Conservation (phyloP, 805 yeast species). For the Candida succiphila region DNA sequence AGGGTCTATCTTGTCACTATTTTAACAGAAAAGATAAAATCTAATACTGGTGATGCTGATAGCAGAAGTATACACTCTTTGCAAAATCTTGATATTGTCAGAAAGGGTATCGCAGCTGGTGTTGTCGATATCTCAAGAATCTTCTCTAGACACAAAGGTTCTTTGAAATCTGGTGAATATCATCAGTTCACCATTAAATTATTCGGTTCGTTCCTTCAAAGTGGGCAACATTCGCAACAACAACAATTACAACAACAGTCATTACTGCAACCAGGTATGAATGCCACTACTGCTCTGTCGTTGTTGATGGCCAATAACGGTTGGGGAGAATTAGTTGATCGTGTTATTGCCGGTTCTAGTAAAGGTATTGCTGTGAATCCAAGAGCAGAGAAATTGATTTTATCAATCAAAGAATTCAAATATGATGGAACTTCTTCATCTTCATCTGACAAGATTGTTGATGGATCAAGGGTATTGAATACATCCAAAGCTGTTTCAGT, state of each 20-base stretch:
- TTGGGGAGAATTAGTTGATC: slow-evolving; percentile 81
- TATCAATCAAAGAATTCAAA: slow-evolving; percentile 67
- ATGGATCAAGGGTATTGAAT: no score
- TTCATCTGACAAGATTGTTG: slow-evolving; percentile 7
- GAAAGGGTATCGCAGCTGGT: slow-evolving; percentile 84
- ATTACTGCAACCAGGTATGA: slow-evolving; percentile 20
- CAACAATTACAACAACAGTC: slow-evolving; percentile 7
- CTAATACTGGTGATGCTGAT: slow-evolving; percentile 18
- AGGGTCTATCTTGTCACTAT: slow-evolving; percentile 70
- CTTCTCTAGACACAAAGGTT: slow-evolving; percentile 55
- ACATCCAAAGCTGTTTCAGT: slow-evolving; percentile 47
- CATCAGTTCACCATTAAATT: slow-evolving; percentile 65
- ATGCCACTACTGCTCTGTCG: slow-evolving; percentile 24
- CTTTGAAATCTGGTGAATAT: slow-evolving; percentile 49
- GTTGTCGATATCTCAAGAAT: slow-evolving; percentile 77
- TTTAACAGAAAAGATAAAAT: slow-evolving; percentile 57
- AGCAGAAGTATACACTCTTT: background rate
- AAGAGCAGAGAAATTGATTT: slow-evolving; percentile 60
- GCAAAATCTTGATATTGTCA: slow-evolving; percentile 29
- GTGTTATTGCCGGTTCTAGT: slow-evolving; percentile 66
- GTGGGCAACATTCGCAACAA: slow-evolving; percentile 20
- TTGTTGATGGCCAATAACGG: slow-evolving; percentile 45
- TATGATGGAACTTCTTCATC: slow-evolving; percentile 23
- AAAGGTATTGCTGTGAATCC: slow-evolving; percentile 76
- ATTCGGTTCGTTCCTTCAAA: slow-evolving; percentile 56